phyloP scores from a whole-genome alignment of 2,329 filamentous ascomycete genomes.

The Pyrenophora seminiperda region DNA sequence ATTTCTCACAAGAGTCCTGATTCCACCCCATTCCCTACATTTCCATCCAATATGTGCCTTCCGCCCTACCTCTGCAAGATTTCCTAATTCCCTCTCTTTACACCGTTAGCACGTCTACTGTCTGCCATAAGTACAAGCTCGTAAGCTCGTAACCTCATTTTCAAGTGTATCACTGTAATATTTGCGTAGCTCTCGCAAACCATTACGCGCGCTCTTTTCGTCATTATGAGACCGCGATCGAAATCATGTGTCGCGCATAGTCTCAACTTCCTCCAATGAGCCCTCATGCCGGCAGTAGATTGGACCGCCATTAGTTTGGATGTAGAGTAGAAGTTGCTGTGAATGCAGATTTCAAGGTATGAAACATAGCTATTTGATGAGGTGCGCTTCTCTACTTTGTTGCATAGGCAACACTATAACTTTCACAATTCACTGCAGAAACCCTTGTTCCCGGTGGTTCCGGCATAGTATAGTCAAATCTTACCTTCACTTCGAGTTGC shows the following conservation, averaged over 20 bases:
- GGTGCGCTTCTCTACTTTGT: no score
- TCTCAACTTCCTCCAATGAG: conserved; percentile 10
- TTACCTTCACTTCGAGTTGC: neutral
- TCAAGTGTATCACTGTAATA: neutral
- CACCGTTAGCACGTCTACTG: conserved; percentile 14
- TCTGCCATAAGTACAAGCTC: conserved; percentile 8
- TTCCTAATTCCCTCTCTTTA: neutral
- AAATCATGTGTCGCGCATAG: conserved; percentile 8
- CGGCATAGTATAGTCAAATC: neutral
- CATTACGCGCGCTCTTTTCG: conserved; percentile 6
- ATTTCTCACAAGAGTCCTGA: no score
- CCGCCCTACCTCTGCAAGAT: neutral
- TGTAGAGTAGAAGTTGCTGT: neutral
- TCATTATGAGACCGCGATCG: conserved; percentile 9
- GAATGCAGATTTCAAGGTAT: no score
- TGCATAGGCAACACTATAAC: no score
- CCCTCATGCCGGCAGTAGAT: conserved; percentile 1
- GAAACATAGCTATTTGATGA: no score
- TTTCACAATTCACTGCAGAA: neutral
- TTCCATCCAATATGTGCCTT: no score
- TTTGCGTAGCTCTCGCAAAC: conserved; percentile 8
- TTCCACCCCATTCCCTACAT: no score
- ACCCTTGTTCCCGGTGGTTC: no score
- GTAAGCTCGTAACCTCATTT: neutral
- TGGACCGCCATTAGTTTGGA: neutral